Conservation (phyloP, 108 stramenopile genomes). For the Cafeteria roenbergensis region DNA sequence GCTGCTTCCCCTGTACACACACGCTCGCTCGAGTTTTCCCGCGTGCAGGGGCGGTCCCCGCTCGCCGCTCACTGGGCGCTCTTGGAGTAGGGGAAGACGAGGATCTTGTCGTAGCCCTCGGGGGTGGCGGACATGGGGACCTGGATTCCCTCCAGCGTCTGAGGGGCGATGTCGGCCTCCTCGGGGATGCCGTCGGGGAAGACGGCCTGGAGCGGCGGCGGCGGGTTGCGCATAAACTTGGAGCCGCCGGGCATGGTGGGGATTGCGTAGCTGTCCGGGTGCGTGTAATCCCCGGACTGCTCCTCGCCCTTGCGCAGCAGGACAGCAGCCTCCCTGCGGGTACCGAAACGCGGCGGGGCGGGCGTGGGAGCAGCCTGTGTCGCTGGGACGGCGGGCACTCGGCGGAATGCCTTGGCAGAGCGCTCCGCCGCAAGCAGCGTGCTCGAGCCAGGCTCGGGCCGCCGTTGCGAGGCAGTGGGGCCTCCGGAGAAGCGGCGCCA, state of each 20-base stretch:
- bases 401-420: too few species aligned
- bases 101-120: neutral
- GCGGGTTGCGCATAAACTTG: conserved; percentile 34
- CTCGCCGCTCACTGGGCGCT: neutral
- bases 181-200: conserved; percentile 27
- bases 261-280: conserved; percentile 25
- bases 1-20: too few species aligned
- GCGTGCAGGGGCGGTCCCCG: too few species aligned
- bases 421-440: too few species aligned
- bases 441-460: too few species aligned
- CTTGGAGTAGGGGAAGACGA: neutral
- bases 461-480: too few species aligned
- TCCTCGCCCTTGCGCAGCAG: conserved; percentile 14
- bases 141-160: conserved; percentile 10
- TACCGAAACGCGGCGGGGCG: too few species aligned
- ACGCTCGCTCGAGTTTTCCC: too few species aligned
- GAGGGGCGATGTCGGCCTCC: conserved; percentile 11
- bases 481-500: neutral
- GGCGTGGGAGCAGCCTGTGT: too few species aligned
- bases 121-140: neutral
- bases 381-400: too few species aligned
- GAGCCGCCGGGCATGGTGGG: conserved; percentile 31
- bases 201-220: conserved; percentile 16
- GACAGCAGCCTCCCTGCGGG: neutral
- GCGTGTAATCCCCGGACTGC: neutral